Conservation (phyloP, 23 red algal species). For the Chondrus crispus region DNA sequence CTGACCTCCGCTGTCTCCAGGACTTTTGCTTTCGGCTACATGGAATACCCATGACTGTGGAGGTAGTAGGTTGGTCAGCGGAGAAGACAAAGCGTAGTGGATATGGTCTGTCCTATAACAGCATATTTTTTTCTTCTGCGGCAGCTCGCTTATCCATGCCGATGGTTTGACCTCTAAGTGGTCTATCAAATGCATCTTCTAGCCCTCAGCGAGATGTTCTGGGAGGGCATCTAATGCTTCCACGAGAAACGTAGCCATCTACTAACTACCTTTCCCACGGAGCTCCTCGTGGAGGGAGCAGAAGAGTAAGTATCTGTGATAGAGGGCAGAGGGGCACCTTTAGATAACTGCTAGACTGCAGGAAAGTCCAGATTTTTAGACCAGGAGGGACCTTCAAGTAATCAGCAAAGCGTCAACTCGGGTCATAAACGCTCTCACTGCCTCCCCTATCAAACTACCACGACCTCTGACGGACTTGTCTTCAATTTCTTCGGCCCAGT, state of each 20-base stretch:
- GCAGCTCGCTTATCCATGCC: not conserved
- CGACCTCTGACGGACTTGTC: not conserved
- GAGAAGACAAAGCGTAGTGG: not conserved
- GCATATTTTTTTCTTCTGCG: not conserved
- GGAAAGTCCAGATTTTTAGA: not conserved
- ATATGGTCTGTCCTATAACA: not conserved
- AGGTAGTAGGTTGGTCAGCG: not conserved
- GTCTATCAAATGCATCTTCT: not conserved
- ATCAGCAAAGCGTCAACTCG: not conserved
- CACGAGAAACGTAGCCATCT: not conserved
- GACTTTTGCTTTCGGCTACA: not conserved
- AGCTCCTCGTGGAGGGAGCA: not conserved
- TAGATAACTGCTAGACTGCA: slow-evolving; percentile 25
- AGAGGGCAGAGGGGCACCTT: not conserved
- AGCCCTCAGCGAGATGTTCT: slow-evolving; percentile 8
- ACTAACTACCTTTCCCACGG: not conserved
- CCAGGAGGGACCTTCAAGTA: not conserved
- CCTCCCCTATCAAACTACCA: not conserved
- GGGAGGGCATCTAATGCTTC: not conserved
- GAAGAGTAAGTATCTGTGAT: not conserved
- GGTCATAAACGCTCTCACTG: not conserved
- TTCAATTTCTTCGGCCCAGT: not conserved
- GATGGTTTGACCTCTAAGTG: not conserved
- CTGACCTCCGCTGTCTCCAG: not conserved
- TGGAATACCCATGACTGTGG: not conserved